Percentiles rank a stretch among this genome's conserved stretches.
These are phyloP conservation scores for Pseudogymnoascus sp. DNA, from an alignment of 2,329 filamentous ascomycete genomes.

Conservation along the genomic window DNA sequence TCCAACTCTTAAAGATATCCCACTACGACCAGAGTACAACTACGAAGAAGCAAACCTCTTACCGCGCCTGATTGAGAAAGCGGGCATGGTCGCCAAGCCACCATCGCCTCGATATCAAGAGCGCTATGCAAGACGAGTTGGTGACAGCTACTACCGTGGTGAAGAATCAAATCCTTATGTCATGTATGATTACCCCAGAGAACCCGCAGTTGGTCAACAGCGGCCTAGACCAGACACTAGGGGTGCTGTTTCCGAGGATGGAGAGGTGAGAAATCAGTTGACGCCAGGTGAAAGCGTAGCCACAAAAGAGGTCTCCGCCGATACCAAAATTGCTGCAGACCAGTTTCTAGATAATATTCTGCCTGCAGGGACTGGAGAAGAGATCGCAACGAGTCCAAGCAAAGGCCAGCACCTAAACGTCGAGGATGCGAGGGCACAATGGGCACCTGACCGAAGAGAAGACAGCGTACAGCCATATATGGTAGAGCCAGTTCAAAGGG, in stretches of 20 bases:
- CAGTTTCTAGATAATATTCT: conserved; percentile 31
- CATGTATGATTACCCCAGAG: not conserved
- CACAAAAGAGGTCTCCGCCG: conserved; percentile 16
- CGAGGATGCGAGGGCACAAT: conserved; percentile 14
- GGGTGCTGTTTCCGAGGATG: conserved; percentile 32
- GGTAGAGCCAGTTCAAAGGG: not conserved
- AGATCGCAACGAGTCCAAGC: conserved; percentile 11
- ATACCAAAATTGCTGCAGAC: conserved; percentile 31
- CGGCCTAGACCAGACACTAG: conserved; percentile 18
- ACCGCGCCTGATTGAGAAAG: conserved; percentile 3
- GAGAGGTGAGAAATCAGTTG: conserved; percentile 27
- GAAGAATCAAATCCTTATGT: not conserved
- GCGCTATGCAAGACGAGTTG: not conserved
- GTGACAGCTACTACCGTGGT: not conserved
- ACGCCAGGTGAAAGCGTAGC: conserved; percentile 11
- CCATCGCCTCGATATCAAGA: not conserved
- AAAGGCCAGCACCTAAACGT: conserved; percentile 15
- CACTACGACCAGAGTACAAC: not conserved
- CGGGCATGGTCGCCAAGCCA: not conserved
- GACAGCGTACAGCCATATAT: not conserved
- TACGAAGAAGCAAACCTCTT: conserved; percentile 4
- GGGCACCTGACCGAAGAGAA: conserved; percentile 19
- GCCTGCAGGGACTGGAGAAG: conserved; percentile 20
- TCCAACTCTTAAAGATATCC: conserved; percentile 4
- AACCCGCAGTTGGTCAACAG: not conserved